Evolutionary conservation across 352 stramenopile species (phyloP).

Genomic region (Pythium inflatum): DNA sequence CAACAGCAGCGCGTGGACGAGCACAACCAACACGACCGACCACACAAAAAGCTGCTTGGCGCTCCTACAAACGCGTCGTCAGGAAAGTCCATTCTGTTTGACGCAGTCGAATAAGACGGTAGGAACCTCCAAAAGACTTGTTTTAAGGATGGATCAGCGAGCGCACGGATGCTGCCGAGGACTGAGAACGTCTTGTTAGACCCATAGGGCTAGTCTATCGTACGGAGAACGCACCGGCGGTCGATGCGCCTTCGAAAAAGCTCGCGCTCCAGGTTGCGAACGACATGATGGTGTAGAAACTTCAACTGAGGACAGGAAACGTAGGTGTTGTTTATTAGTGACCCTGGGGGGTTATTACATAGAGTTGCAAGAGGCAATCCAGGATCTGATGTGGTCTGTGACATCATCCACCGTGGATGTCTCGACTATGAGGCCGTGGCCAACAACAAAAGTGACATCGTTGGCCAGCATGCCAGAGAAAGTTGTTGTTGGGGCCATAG

Average conservation of each 20-base stretch:
- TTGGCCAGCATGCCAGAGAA: too few species aligned
- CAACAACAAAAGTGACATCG: too few species aligned
- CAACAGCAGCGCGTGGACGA: slow-evolving; percentile 53
- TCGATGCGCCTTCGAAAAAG: slow-evolving; percentile 24
- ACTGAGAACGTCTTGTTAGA: slow-evolving; percentile 16
- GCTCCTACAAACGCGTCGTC: slow-evolving; percentile 31
- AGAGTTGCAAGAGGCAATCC: too few species aligned
- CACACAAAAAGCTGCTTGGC: slow-evolving; percentile 57
- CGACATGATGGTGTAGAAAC: neutral
- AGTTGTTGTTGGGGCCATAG: too few species aligned
- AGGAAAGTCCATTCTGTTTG: neutral
- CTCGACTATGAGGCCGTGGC: too few species aligned
- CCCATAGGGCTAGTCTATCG: neutral
- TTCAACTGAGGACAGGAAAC: too few species aligned
- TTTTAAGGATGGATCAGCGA: slow-evolving; percentile 49
- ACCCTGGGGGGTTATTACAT: too few species aligned
- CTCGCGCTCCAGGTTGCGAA: slow-evolving; percentile 12
- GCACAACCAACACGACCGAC: slow-evolving; percentile 53
- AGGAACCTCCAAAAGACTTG: slow-evolving; percentile 50
- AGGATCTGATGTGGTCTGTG: too few species aligned
- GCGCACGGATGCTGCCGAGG: slow-evolving; percentile 38
- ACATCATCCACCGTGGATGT: too few species aligned
- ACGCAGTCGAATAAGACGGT: neutral
- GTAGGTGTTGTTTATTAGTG: too few species aligned
- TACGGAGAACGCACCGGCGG: slow-evolving; percentile 21